Percentiles rank a stretch among this genome's conserved stretches.
Evolutionary conservation across 2,329 filamentous ascomycete genomes (phyloP).

Genomic region (Calonectria pauciramosa): DNA sequence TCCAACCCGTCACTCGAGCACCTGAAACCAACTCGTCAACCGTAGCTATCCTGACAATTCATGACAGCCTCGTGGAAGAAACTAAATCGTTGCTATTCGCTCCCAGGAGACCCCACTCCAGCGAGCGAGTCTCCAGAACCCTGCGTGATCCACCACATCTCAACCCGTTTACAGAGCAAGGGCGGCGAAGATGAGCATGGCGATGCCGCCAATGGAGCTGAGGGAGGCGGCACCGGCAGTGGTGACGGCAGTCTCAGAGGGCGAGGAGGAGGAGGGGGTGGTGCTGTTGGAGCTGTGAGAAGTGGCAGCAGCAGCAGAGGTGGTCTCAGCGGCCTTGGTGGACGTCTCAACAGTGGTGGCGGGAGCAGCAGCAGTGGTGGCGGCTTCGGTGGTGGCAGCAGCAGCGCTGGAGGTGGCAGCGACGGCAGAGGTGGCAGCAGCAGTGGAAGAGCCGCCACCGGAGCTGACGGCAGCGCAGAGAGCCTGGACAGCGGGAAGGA

Average conservation of each 20-base stretch:
- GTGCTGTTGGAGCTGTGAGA: slow-evolving; percentile 22
- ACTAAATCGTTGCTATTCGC: neutral
- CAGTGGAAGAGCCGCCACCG: slow-evolving; percentile 27
- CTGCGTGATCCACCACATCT: neutral
- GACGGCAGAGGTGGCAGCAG: slow-evolving; percentile 20
- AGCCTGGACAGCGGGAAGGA: slow-evolving; percentile 54
- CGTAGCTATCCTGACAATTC: slow-evolving; percentile 19
- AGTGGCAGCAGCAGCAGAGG: slow-evolving; percentile 21
- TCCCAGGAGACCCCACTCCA: too few species aligned
- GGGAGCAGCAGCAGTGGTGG: slow-evolving; percentile 28
- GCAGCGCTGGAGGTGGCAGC: slow-evolving; percentile 17
- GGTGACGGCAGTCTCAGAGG: slow-evolving; percentile 33
- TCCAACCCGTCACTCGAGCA: slow-evolving; percentile 8
- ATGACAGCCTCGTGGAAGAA: neutral
- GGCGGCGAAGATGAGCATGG: slow-evolving; percentile 49
- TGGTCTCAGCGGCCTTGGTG: slow-evolving; percentile 36
- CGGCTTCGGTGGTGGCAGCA: slow-evolving; percentile 26
- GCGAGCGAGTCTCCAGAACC: too few species aligned
- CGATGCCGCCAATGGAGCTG: slow-evolving; percentile 49
- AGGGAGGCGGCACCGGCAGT: slow-evolving; percentile 49
- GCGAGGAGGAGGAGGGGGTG: neutral
- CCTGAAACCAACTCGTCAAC: slow-evolving; percentile 25
- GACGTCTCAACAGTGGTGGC: slow-evolving; percentile 26
- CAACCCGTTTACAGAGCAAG: slow-evolving; percentile 52
- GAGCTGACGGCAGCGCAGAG: slow-evolving; percentile 47